Evolutionary conservation across 805 yeast genomes (phyloP).

Genomic region (Wickerhamiella cacticola): DNA sequence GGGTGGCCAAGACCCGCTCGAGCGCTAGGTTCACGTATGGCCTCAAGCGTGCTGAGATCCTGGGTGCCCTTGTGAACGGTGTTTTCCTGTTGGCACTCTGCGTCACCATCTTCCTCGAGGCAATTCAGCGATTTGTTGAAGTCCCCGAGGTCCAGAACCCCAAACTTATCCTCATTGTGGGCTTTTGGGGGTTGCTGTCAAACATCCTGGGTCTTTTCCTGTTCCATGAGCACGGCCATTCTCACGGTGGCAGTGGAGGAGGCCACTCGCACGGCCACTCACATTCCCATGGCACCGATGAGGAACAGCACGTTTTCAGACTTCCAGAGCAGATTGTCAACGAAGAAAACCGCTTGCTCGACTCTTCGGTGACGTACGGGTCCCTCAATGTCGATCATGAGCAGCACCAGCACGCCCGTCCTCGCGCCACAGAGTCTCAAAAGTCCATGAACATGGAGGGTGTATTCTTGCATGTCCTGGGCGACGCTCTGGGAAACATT

Average conservation of each 20-base stretch:
- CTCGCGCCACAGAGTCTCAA: slow-evolving; percentile 22
- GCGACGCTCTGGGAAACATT: slow-evolving; percentile 90
- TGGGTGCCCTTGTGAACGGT: slow-evolving; percentile 90
- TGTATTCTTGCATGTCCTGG: slow-evolving; percentile 86
- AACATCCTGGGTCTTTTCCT: slow-evolving; percentile 72
- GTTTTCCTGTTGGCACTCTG: slow-evolving; percentile 87
- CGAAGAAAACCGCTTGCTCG: slow-evolving; percentile 21
- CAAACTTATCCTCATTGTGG: slow-evolving; percentile 68
- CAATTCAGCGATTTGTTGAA: slow-evolving; percentile 73
- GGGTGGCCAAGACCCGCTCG: slow-evolving; percentile 71
- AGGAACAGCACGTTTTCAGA: slow-evolving; percentile 9
- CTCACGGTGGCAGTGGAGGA: slow-evolving; percentile 36
- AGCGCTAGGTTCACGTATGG: slow-evolving; percentile 91
- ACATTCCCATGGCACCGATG: slow-evolving; percentile 13
- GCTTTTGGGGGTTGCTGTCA: slow-evolving; percentile 68
- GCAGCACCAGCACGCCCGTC: slow-evolving; percentile 12
- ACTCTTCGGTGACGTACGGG: slow-evolving; percentile 15
- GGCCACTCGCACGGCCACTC: slow-evolving; percentile 28
- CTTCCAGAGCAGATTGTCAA: slow-evolving; percentile 21
- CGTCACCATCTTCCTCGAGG: slow-evolving; percentile 83
- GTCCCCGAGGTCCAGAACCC: slow-evolving; percentile 77
- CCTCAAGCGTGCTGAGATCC: slow-evolving; percentile 94
- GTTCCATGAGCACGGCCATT: slow-evolving; percentile 57
- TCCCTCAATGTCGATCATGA: slow-evolving; percentile 6
- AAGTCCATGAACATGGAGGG: slow-evolving; percentile 95